Evolutionary conservation across 2,329 filamentous ascomycete genomes (phyloP), one percentile per base, ranked within the genome.

Genomic region (Fusarium sp.): DNA sequence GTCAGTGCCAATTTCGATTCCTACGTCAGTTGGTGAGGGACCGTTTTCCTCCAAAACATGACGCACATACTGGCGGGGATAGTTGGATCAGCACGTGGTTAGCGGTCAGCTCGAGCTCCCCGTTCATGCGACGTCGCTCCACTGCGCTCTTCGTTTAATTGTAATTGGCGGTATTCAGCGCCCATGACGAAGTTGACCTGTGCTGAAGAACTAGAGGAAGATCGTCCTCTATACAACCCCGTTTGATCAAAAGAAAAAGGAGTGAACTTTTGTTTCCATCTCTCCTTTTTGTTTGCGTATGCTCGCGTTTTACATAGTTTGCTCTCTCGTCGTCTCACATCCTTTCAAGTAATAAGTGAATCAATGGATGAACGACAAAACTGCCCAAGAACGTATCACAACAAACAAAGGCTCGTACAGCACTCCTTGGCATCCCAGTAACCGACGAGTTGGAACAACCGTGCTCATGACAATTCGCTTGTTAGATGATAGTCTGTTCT

Each of bases 71-170:
- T n/a, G 35, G 17, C 17, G 17, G 35, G 17, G 17, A 37, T n/a
- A 37, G 17, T 37, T 37, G 15, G 22, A 46, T 27, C 9, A 15
- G 25, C n/a, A 30, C 25, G n/a, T n/a, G 25, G 37, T 19, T 6
- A 20, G 47, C 20, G 56, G 27, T 35, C 52, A 23, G 53, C 40
- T 11, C 22, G n/a, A 33, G n/a, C 14, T 23, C 22, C 22, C 22
- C 22, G 40, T 20, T 17, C 35, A 63, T 56, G 59, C 39, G 47
- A 62, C 57, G 15, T 13, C 33, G 32, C 33, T 37, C 60, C 60
- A 62, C 60, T 14, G 33, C 14, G 23, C 8, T 9, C 9, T 14
- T 33, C n/a, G 14, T 44, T 27, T 20, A 40, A 56, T 56, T 54
- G 44, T 20, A 22, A 22, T 22, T 22, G 33, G 30, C 32, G 15